Percentiles rank a stretch among this genome's conserved stretches.
phyloP scores from a whole-genome alignment of 2,329 filamentous ascomycete species.

The Aureobasidium sp. region DNA sequence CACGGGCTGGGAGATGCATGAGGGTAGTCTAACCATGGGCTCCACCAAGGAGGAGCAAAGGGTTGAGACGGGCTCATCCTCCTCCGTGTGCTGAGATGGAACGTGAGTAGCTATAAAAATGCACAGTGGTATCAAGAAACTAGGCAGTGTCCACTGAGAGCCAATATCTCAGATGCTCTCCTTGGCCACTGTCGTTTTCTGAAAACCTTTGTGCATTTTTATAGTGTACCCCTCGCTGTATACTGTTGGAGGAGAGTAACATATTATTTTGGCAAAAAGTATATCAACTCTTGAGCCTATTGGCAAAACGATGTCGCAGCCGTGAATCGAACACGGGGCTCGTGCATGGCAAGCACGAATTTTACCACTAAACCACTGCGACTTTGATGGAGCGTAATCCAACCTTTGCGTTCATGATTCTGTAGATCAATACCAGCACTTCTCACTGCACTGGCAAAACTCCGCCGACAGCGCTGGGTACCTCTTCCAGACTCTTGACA shows the following conservation, averaged over 20 bases:
- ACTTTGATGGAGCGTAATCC: neutral
- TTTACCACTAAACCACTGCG: constrained; percentile 15
- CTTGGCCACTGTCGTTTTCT: no score
- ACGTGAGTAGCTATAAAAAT: no score
- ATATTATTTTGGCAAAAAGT: neutral
- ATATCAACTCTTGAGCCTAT: neutral
- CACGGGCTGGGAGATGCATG: neutral
- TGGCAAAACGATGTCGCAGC: constrained; percentile 11
- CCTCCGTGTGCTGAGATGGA: no score
- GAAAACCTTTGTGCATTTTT: no score
- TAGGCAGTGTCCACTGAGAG: no score
- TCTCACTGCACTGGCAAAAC: neutral
- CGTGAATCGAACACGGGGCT: constrained; percentile 15
- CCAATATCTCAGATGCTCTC: no score
- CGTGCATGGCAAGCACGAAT: constrained; percentile 14
- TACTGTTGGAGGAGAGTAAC: no score
- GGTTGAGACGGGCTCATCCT: no score
- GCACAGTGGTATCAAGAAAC: no score
- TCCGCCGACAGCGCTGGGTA: constrained; percentile 34
- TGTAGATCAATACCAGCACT: neutral
- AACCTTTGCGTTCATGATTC: neutral
- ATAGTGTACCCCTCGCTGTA: no score
- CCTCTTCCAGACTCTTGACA: constrained; percentile 49
- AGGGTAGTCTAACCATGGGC: neutral
- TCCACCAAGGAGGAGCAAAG: neutral